Percentiles rank a stretch among this genome's conserved stretches.
Evolutionary conservation across 768 basidiomycete genomes (phyloP).

Genomic region (Tulasnella sp.): DNA sequence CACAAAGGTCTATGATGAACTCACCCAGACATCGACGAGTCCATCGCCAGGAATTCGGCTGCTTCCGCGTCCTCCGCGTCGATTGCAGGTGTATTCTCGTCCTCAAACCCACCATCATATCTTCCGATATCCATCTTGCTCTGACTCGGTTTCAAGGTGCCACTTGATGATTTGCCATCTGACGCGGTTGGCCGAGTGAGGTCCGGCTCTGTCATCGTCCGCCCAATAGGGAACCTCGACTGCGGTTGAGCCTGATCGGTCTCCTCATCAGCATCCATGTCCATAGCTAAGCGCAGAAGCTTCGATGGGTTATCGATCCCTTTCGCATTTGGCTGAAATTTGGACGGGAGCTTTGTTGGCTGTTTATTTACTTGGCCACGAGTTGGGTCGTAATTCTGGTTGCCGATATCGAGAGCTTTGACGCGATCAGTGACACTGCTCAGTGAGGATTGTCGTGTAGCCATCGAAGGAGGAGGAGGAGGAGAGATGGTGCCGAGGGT

Average conservation of each 20-base stretch:
- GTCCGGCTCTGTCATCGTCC: constrained; percentile 7
- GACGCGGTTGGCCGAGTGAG: neutral
- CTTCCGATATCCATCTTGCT: constrained; percentile 72
- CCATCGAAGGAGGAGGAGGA: neutral
- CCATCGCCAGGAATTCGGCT: constrained; percentile 75
- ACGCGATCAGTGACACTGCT: constrained; percentile 13
- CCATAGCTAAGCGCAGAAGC: constrained; percentile 18
- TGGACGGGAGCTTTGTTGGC: constrained; percentile 22
- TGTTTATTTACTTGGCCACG: neutral
- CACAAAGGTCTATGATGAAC: constrained; percentile 35
- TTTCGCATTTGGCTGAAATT: neutral
- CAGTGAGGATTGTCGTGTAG: constrained; percentile 9
- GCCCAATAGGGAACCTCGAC: neutral
- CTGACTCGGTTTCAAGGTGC: neutral
- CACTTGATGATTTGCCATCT: neutral
- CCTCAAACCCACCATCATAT: constrained; percentile 74
- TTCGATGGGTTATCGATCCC: constrained; percentile 1
- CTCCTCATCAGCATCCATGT: constrained; percentile 13
- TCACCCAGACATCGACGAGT: constrained; percentile 61
- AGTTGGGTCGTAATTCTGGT: constrained; percentile 13
- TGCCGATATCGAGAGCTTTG: constrained; percentile 15
- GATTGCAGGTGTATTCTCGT: constrained; percentile 63
- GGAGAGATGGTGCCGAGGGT: neutral
- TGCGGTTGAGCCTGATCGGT: neutral
- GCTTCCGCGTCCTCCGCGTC: constrained; percentile 57